A percentile compares a stretch with the other conserved stretches of the same genome.
phyloP scores from a whole-genome alignment of 306 rosid genomes.

The Quercus glauca region DNA sequence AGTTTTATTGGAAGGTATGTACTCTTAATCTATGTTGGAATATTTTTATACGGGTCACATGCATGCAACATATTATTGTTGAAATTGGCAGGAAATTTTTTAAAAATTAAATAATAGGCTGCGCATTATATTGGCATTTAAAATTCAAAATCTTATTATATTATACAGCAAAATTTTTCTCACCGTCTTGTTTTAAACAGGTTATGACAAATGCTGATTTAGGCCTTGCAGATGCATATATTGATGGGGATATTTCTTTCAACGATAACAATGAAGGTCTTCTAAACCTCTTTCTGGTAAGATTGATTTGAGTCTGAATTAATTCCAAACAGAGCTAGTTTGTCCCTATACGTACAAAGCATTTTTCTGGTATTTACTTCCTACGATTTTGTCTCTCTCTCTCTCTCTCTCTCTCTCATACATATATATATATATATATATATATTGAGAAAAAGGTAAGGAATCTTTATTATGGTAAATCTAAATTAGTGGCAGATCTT shows the following conservation, averaged over 20 bases:
- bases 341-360: neutral
- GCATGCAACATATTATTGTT: neutral
- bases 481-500: too few relatives aligned
- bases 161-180: too few relatives aligned
- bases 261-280: conserved; percentile 78
- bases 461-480: too few relatives aligned
- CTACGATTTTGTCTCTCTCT: neutral
- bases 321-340: too few relatives aligned
- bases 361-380: conserved; percentile 8
- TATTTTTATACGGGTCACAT: too few relatives aligned
- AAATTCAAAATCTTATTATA: too few relatives aligned
- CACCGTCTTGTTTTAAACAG: conserved; percentile 32
- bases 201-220: conserved; percentile 82
- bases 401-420: too few relatives aligned
- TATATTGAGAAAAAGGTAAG: too few relatives aligned
- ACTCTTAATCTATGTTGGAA: neutral
- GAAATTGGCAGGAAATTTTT: too few relatives aligned
- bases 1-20: conserved; percentile 86
- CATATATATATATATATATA: too few relatives aligned
- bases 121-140: too few relatives aligned
- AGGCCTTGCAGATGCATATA: conserved; percentile 92
- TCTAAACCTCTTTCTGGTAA: conserved; percentile 58
- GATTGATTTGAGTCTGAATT: neutral
- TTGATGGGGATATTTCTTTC: conserved; percentile 68
- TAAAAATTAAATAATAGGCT: too few relatives aligned